Evolutionary conservation across 1,139 yeast species (phyloP), one percentile per base, ranked within the genome.

Genomic region (Taiozyma sp.): DNA sequence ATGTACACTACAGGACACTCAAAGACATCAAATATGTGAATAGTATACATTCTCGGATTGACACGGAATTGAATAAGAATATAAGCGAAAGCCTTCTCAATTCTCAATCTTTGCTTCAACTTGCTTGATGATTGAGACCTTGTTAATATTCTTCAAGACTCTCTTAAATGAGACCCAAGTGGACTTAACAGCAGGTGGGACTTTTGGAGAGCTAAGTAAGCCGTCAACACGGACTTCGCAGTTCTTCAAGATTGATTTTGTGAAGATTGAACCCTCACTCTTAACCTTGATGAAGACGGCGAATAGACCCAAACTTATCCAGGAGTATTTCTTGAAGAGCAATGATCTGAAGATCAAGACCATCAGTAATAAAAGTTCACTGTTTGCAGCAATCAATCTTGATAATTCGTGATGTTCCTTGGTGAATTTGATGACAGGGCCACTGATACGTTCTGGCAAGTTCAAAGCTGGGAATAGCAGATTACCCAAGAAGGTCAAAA

Each of bases 211-310:
- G 58, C 76, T 72, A 48, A 86, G 75, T 26, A 80, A 56, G 19
- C 84, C 82, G 66, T 90, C 97, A 52, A 85, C 64, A 58, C 83
- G 76, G 47, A 86, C 83, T 68, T 88, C 96, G 71, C 87, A 73
- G 46, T 76, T 72, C 69, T 85, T 83, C 64, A 90, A 75, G 46
- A 81, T 83, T 57, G 80, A 75, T 70, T 89, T 83, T 54, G 90
- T 85, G 71, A 83, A 83, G 44, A 81, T 74, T 9, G 95, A 85
- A 61, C 81, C 83, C 65, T 88, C 95, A 65, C 75, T 88, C 68
- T 96, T 80, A 54, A 86, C 70, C 70, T 88, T 88, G 67, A 89
- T 75, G 69, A 91, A 91, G 22, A 81, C 55, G 32, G 80, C 64
- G 68, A 85, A 89, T 43, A 79, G 68, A 28, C 77, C 57, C 44